Evolutionary conservation across 2,329 filamentous ascomycete genomes (phyloP), one percentile per base, ranked within the genome.

Genomic region (Passalora sequoiae): DNA sequence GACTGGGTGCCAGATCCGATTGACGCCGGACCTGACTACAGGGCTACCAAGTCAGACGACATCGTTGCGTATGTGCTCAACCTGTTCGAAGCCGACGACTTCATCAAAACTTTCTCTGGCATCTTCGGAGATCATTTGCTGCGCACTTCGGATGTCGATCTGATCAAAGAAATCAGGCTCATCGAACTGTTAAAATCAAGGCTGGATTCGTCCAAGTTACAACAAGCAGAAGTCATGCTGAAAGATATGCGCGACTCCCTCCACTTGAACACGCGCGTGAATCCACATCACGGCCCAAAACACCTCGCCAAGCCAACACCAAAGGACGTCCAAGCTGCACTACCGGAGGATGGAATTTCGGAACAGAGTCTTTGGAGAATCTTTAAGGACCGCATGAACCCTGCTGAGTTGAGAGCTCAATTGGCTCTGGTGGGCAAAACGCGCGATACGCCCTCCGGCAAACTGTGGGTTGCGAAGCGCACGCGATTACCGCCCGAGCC

Each of bases 161-260:
- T 89, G 55, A 77, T 84, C 47, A 88, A 88, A 63, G 92, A 86
- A 65, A 78, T 86, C 41, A 83, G 85, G 43, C 85, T 96, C 4
- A 75, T 97, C 4, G 82, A 91, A 44, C 75, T 97, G 7, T 76
- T 98, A 46, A 96, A 96, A 69, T 76, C 86, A 49, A 81, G 89
- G 6, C 89, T 96, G 44, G 91, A 91, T 17, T 88, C 96, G 53
- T 76, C 78, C 20, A 81, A 87, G 12, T 71, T 98, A 33, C 92
- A 97, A 62, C 86, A 86, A 37, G 96, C 89, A 65, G 91, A 98
- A 61, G 92, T 98, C 58, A 98, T 98, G 92, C 78, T 98, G 44
- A 86, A 84, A 51, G 92, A 98, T 62, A 85, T 97, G 25, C 77
- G 85, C 53, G 89, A 96, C 46, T 86, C 96, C 60, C 69, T 73